Evolutionary conservation across 805 yeast genomes (phyloP), one percentile per base, ranked within the genome.

Genomic region (Yamadazyma phyllophila): DNA sequence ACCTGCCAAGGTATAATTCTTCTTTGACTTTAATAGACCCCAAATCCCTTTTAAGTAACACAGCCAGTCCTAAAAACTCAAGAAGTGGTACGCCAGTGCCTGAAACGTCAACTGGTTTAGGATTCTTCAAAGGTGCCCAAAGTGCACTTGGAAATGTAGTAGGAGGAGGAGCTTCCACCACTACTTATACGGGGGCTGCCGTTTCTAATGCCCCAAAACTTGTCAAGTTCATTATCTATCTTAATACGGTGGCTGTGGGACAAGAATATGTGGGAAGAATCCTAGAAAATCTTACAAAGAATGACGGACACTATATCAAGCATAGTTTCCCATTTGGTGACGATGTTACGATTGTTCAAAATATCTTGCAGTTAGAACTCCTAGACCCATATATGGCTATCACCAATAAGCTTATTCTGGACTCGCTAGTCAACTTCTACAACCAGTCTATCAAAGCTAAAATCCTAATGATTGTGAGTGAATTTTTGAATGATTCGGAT

Each of bases 221-320:
- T 12, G 74, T 80, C 27, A 78, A 77, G 12, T 90, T 81, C 58
- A 66, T 89, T 34, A 67, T 87, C 1, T 78, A 84, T 47, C 67
- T 90, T 48, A 91, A 92, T 63, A 83, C 95, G 1, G 69, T 90
- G 4, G 80, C 84, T 9, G 66, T 83, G 36, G 82, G 86, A 17
- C 74, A 77, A 16, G 73, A 69, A 7, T 86, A 88, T 56, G 70
- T 86, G 29, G 61, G 65, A 10, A 80, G 77, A 46, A 63, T 88
- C 32, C 53, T 82, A 8, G 65, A 61, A n/a, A 76, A 77, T 39
- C 51, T 78, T 32, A 58, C 58, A 2, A 56, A 52, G 35, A 57
- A 60, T 35, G 53, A 53, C 16, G 34, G 41, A 1, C 48, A 53
- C 8, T 56, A 57, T 43, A 53, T 70, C 37, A 50, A 50, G 20